A percentile compares a stretch with the other conserved stretches of the same genome.
Evolutionary conservation across 495 filamentous ascomycete species (phyloP).

Genomic region (Lineolata rhizophorae): DNA sequence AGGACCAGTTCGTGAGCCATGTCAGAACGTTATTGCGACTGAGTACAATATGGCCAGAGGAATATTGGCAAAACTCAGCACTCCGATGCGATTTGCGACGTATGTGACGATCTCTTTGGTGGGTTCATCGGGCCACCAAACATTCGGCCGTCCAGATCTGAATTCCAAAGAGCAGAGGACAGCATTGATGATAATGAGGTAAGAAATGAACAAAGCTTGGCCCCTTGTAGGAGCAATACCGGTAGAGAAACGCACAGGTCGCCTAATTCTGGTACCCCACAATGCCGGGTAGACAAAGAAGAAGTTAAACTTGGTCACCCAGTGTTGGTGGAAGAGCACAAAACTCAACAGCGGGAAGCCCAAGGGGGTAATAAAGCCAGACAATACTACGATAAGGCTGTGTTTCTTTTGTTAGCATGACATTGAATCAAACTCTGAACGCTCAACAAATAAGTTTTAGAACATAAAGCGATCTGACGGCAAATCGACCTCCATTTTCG

Average conservation of each 20-base stretch:
- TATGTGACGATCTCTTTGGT: constrained; percentile 18
- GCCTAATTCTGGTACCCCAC: background rate
- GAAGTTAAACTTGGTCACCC: background rate
- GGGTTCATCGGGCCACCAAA: constrained; percentile 7
- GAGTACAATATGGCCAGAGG: constrained; percentile 21
- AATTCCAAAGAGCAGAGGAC: constrained; percentile 18
- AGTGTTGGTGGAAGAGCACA: background rate
- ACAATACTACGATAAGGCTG: background rate
- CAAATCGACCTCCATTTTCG: no score
- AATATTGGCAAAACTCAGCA: constrained; percentile 12
- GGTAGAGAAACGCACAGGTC: constrained; percentile 2
- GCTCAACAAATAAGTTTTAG: no score
- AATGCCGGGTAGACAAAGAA: background rate
- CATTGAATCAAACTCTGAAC: no score
- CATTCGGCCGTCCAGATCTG: constrained; percentile 8
- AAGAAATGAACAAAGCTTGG: constrained; percentile 19
- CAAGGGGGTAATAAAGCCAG: background rate
- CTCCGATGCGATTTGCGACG: constrained; percentile 20
- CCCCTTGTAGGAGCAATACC: constrained; percentile 20
- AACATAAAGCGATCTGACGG: no score
- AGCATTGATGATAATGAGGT: constrained; percentile 21
- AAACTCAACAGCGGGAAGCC: background rate
- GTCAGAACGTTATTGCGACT: constrained; percentile 25
- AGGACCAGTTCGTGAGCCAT: constrained; percentile 24
- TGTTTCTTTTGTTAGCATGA: no score